Conservation (phyloP, 2,329 filamentous ascomycete species). For the Curvularia sp. region DNA sequence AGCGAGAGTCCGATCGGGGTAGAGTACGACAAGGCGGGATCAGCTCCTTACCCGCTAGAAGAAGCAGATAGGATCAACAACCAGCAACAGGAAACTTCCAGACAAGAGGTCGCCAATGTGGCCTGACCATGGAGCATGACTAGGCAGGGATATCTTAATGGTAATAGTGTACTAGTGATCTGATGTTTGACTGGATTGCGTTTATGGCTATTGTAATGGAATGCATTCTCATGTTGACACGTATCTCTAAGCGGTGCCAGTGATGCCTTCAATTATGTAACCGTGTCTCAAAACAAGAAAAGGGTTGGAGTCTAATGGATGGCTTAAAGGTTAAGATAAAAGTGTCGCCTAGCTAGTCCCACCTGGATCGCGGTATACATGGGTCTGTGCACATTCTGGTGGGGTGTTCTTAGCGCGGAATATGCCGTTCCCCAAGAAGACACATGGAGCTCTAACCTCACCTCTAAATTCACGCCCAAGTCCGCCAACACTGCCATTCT, state of each 20-base stretch:
- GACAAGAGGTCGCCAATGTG: conserved; percentile 18
- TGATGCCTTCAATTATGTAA: background rate
- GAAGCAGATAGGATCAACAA: conserved; percentile 42
- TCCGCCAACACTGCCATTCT: conserved; percentile 23
- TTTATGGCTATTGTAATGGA: background rate
- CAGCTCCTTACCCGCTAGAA: conserved; percentile 40
- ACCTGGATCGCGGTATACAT: conserved; percentile 11
- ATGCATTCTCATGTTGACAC: background rate
- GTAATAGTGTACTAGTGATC: conserved; percentile 28
- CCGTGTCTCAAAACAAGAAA: background rate
- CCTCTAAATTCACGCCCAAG: conserved; percentile 33
- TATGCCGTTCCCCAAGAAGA: conserved; percentile 46
- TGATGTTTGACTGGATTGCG: conserved; percentile 11
- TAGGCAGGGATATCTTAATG: background rate
- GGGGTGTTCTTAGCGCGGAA: conserved; percentile 39
- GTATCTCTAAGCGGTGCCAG: background rate
- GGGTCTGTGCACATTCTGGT: conserved; percentile 31
- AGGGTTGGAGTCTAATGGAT: conserved; percentile 8
- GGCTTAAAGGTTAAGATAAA: conserved; percentile 20
- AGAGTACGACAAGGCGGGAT: conserved; percentile 34
- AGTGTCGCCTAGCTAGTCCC: conserved; percentile 8
- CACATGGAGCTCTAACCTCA: conserved; percentile 44
- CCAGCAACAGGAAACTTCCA: conserved; percentile 17
- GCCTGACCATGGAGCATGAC: conserved; percentile 6
- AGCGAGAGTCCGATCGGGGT: conserved; percentile 35